These are phyloP conservation scores for Pseudogymnoascus sp. DNA, from an alignment of 2,329 filamentous ascomycete genomes.

Conservation along the genomic window DNA sequence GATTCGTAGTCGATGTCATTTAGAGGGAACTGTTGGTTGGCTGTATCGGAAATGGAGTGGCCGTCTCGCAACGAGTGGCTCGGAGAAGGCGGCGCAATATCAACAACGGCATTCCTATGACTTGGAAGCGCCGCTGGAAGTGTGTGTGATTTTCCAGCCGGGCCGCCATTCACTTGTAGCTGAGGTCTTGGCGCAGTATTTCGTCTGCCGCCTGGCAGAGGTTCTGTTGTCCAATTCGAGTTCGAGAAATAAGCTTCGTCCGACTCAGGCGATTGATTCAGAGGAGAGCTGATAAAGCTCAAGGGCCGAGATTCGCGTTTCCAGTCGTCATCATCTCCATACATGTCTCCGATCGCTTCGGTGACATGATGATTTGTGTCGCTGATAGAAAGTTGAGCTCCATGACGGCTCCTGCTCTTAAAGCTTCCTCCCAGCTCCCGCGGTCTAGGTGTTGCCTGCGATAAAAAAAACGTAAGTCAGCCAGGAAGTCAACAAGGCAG, in stretches of 20 bases:
- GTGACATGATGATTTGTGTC: slow-evolving; percentile 69
- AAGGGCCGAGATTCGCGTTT: slow-evolving; percentile 47
- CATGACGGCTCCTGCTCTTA: slow-evolving; percentile 27
- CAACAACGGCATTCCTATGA: slow-evolving; percentile 23
- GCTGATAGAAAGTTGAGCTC: slow-evolving; percentile 39
- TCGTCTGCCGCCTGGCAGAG: slow-evolving; percentile 16
- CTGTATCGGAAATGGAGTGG: slow-evolving; percentile 39
- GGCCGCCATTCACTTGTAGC: slow-evolving; percentile 20
- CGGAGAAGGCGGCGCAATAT: slow-evolving; percentile 28
- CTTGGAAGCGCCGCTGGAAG: slow-evolving; percentile 25
- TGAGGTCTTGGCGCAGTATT: slow-evolving; percentile 6
- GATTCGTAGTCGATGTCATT: slow-evolving; percentile 69
- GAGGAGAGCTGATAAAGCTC: slow-evolving; percentile 43
- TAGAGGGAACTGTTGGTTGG: slow-evolving; percentile 54
- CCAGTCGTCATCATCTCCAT: slow-evolving; percentile 49
- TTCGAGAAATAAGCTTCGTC: slow-evolving; percentile 22
- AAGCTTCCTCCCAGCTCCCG: slow-evolving; percentile 29
- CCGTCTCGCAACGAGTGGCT: slow-evolving; percentile 31
- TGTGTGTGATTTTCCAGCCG: slow-evolving; percentile 22
- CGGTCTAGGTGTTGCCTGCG: slow-evolving; percentile 28
- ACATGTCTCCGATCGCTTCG: slow-evolving; percentile 66
- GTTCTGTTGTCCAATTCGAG: slow-evolving; percentile 14
- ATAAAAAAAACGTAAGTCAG: background rate
- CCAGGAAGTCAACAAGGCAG: slow-evolving; percentile 1
- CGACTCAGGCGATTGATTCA: slow-evolving; percentile 32